Evolutionary conservation across 768 basidiomycete species (phyloP), one percentile per base, ranked within the genome.

Genomic region (Kwoniella bestiolae): DNA sequence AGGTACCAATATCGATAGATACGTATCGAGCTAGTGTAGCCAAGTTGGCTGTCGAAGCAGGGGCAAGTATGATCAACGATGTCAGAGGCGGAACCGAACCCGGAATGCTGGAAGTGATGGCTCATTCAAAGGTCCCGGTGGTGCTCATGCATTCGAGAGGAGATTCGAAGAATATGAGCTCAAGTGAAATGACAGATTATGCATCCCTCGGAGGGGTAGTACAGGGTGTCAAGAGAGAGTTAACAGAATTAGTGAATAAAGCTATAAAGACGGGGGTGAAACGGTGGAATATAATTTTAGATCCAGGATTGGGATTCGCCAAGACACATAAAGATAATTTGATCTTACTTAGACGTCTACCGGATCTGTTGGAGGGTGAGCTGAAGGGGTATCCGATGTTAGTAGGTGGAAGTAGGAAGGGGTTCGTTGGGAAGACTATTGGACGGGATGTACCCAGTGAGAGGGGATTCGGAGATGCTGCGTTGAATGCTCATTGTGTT

Each of bases 271-370:
- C 88, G 0, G 91, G 93, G 0, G 81, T 98, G 9, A 84, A 91
- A 61, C 82, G 91, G 56, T 98, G 95, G 95, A 85, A 91, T 65
- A 87, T 97, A 67, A 85, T 97, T 57, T 85, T 89, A 26, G 96
- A 97, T 82, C 92, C 95, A 3, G 95, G 95, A 0, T 83, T 98
- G 57, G 95, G 96, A 34, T 99, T 97, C 79, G 95, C 94, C 80
- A 97, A 97, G 81, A 86, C 87, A 0, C 78, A 88, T 2, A 85
- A 88, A 29, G 91, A 86, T 4, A 94, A 95, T 80, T 69, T 92
- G 34, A 83, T 85, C 66, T 73, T 95, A 11, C 78, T 98, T 53
- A 84, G 88, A 9, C 70, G 85, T 83, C 56, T 84, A 76, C 21
- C 78, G 66, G 53, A 77, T 12, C 58, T 91, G 89, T 66, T 82